These are phyloP conservation scores for Odonthalia washingtoniensis DNA, from an alignment of 31 red algal species.

Conservation along the genomic window DNA sequence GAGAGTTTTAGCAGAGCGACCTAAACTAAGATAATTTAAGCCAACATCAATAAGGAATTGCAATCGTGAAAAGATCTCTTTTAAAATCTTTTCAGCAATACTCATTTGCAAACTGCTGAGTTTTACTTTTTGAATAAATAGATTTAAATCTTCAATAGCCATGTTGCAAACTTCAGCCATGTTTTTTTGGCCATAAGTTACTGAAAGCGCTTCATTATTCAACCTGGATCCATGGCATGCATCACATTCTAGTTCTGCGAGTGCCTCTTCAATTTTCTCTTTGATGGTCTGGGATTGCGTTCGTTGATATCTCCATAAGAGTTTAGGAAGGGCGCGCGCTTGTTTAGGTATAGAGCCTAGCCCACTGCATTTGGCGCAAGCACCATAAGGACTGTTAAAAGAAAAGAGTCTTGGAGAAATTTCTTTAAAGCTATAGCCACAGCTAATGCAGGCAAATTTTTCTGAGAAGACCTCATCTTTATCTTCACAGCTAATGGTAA, in stretches of 20 bases:
- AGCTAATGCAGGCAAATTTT: not conserved
- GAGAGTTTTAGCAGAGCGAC: slow-evolving; percentile 18
- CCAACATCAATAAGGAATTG: slow-evolving; percentile 21
- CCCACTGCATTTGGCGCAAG: slow-evolving; percentile 29
- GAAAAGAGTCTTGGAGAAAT: slow-evolving; percentile 26
- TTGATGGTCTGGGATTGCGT: not conserved
- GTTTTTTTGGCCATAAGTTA: not conserved
- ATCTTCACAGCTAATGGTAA: not conserved
- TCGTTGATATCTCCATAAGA: not conserved
- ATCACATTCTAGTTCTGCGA: slow-evolving; percentile 16
- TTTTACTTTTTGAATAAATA: not conserved
- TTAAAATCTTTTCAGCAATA: slow-evolving; percentile 22
- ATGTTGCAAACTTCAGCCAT: slow-evolving; percentile 11
- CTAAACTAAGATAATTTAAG: slow-evolving; percentile 20
- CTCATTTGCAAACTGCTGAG: not conserved
- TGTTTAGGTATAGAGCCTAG: slow-evolving; percentile 12
- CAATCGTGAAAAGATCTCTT: slow-evolving; percentile 39
- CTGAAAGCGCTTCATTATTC: not conserved
- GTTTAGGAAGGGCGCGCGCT: not conserved
- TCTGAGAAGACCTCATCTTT: slow-evolving; percentile 8
- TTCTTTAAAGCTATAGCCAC: slow-evolving; percentile 4
- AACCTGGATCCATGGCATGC: slow-evolving; percentile 24
- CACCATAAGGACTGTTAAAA: slow-evolving; percentile 36
- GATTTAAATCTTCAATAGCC: not conserved
- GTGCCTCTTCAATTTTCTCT: not conserved